Conservation (phyloP, 768 basidiomycete species). For the Trametes maxima region DNA sequence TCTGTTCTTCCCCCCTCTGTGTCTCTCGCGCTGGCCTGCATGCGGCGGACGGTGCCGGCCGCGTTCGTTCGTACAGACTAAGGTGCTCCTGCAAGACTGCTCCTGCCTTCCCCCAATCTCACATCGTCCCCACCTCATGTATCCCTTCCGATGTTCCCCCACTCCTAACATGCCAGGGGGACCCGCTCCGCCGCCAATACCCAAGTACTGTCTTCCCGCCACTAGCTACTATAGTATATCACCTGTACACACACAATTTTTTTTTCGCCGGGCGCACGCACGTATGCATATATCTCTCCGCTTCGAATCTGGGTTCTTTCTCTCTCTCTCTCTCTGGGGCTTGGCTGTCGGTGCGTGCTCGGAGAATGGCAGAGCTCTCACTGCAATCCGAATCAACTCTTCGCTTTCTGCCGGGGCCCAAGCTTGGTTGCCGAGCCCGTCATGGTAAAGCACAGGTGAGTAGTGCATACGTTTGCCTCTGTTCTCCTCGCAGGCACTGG, state of each 20-base stretch:
- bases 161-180: too few relatives aligned
- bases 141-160: too few relatives aligned
- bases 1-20: too few relatives aligned
- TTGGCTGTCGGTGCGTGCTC: too few relatives aligned
- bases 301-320: not conserved
- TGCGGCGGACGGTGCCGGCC: not conserved
- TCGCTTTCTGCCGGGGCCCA: not conserved
- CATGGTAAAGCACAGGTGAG: too few relatives aligned
- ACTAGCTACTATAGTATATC: not conserved
- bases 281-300: slow-evolving; percentile 1
- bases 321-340: slow-evolving; percentile 1
- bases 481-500: too few relatives aligned
- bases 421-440: too few relatives aligned
- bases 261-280: slow-evolving; percentile 14
- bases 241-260: slow-evolving; percentile 21
- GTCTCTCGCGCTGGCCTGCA: too few relatives aligned
- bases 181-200: too few relatives aligned
- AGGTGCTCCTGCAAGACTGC: not conserved
- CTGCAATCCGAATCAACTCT: not conserved
- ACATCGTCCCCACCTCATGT: not conserved
- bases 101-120: not conserved
- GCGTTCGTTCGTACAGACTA: slow-evolving; percentile 8
- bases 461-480: not conserved
- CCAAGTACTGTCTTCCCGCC: too few relatives aligned
- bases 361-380: too few relatives aligned